Base-by-base conservation (phyloP, 257 asterid genomes). In the Salvia rosmarinus region DNA sequence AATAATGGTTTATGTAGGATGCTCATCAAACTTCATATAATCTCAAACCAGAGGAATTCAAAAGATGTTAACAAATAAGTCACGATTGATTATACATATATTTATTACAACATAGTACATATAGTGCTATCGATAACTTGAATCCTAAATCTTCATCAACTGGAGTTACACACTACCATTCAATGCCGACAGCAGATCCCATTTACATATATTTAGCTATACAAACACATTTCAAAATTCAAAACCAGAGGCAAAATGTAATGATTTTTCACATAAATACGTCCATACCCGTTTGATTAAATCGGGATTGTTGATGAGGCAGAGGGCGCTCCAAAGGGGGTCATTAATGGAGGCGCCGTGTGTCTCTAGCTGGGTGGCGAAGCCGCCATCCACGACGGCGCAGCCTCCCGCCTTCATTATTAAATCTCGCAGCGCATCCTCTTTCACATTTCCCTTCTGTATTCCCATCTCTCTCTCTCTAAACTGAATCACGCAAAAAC, bases 301-400 rank as follows among this genome's bases (percentile, higher is more conserved):
- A 69, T 86, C 72, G 21, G 92, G 96, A 32, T 80, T 81, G 71
- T 86, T 87, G 72, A 90, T 84, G 25, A 90, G 86, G 75, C 87
- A 90, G 62, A 90, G 83, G 20, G 96, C 92, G 62, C 92, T 89
- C 98, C 96, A 91, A 6, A 91, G 89, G 20, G 98, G 95, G 71
- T 91, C 98, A 57, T 91, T 80, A 49, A 91, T 85, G 78, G 78
- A 58, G 64, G 96, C 96, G 44, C 96, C 96, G 57, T 86, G 94
- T 19, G 20, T 76, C 81, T 89, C 90, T 2, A 91, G 85, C 78
- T 89, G 89, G 64, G 96, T 91, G 56, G 96, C 90, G 71, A 91
- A 87, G 51, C 98, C 96, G 10, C 98, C 96, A 35, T 91, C 98
- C 64, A 91, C 77, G 68, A 91, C 91, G 66, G 95, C 95, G 75